A percentile compares a stretch with the other conserved stretches of the same genome.
phyloP scores from a whole-genome alignment of 2,329 filamentous ascomycete species.

The Geosmithia putterillii region DNA sequence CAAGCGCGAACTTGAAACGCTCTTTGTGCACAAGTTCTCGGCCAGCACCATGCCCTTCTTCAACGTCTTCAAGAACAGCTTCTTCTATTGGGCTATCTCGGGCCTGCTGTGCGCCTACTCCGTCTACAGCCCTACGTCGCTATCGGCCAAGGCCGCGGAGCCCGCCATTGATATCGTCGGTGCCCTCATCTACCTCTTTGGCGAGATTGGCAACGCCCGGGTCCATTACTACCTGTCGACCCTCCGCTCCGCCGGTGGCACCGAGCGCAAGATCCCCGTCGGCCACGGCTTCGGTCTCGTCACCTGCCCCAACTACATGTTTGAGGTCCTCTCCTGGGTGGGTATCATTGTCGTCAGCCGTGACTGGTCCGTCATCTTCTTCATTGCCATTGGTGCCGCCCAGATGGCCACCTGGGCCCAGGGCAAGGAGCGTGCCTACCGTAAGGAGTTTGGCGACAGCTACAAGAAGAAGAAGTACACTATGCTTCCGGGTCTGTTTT shows the following conservation, averaged over 20 bases:
- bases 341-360: slow-evolving; percentile 71
- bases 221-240: slow-evolving; percentile 69
- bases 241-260: slow-evolving; percentile 67
- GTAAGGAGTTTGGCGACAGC: slow-evolving; percentile 80
- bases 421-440: slow-evolving; percentile 85
- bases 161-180: slow-evolving; percentile 51
- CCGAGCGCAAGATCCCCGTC: slow-evolving; percentile 75
- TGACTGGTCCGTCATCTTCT: slow-evolving; percentile 66
- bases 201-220: slow-evolving; percentile 69
- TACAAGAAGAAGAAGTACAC: slow-evolving; percentile 91
- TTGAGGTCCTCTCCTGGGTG: slow-evolving; percentile 78
- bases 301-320: slow-evolving; percentile 96
- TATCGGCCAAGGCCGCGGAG: slow-evolving; percentile 42
- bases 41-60: slow-evolving; percentile 81
- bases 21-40: slow-evolving; percentile 93
- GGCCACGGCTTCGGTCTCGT: slow-evolving; percentile 79
- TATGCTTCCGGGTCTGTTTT: slow-evolving; percentile 70
- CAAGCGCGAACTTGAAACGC: slow-evolving; percentile 90
- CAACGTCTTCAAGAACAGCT: slow-evolving; percentile 92
- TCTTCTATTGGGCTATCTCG: slow-evolving; percentile 83
- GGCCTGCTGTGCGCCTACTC: slow-evolving; percentile 74
- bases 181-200: slow-evolving; percentile 59
- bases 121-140: slow-evolving; percentile 66
- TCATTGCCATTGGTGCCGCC: slow-evolving; percentile 56
- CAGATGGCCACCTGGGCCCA: slow-evolving; percentile 84